Evolutionary conservation across 768 basidiomycete species (phyloP).

Genomic region (Amanita rubescens): DNA sequence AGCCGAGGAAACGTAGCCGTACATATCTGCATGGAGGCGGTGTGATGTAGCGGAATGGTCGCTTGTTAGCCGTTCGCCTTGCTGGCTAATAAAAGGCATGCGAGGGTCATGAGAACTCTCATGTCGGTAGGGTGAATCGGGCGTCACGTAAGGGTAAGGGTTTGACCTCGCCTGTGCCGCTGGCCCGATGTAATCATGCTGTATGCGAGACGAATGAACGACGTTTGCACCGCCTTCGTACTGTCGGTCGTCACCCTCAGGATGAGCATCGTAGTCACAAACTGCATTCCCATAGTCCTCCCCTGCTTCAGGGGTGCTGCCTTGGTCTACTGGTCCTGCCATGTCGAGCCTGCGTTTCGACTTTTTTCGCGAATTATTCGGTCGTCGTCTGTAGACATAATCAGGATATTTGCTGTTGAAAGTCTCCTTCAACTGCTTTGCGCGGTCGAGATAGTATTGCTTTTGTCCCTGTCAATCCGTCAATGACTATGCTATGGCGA

Average conservation of each 20-base stretch:
- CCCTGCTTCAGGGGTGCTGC: conserved; percentile 16
- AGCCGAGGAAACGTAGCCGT: conserved; percentile 1
- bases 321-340: conserved; percentile 1
- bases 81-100: conserved; percentile 14
- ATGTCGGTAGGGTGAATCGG: not conserved
- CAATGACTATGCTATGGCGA: conserved; percentile 9
- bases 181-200: conserved; percentile 18
- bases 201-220: conserved; percentile 20
- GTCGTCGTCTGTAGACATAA: conserved; percentile 83
- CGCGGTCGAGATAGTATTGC: conserved; percentile 83
- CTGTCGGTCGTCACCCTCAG: conserved; percentile 29
- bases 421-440: conserved; percentile 76
- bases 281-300: conserved; percentile 17
- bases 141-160: conserved; percentile 6
- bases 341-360: conserved; percentile 31
- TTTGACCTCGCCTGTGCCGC: not conserved
- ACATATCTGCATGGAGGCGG: conserved; percentile 7
- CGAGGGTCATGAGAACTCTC: conserved; percentile 20
- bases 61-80: not conserved
- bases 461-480: conserved; percentile 53
- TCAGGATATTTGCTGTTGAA: conserved; percentile 85
- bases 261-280: conserved; percentile 29
- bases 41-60: not conserved
- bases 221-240: conserved; percentile 16
- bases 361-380: conserved; percentile 73